Evolutionary conservation across 83 land plant genomes (phyloP).

Genomic region (Diphasiastrum complanatum): DNA sequence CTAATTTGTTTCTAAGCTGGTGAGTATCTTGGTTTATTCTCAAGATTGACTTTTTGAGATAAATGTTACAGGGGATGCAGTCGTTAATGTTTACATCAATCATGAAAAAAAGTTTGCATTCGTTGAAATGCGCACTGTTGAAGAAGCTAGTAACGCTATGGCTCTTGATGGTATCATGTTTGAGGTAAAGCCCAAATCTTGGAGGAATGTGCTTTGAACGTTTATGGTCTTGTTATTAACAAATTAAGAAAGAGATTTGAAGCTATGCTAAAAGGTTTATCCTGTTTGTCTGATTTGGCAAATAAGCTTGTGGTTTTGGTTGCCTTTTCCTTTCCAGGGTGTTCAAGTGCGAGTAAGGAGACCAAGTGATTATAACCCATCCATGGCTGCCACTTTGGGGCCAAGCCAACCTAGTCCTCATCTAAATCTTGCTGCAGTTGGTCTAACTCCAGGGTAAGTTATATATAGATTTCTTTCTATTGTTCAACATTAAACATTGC

Average conservation of each 20-base stretch:
- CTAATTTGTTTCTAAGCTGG: too few species aligned
- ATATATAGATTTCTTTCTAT: neutral
- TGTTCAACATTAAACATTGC: neutral
- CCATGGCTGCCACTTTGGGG: conserved; percentile 11
- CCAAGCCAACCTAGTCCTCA: conserved; percentile 18
- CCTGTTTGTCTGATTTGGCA: too few species aligned
- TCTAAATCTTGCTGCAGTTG: conserved; percentile 14
- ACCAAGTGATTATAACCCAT: conserved; percentile 14
- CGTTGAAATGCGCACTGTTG: conserved; percentile 17
- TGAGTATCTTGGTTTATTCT: too few species aligned
- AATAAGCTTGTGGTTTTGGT: neutral
- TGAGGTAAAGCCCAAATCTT: conserved; percentile 8
- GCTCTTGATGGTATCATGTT: conserved; percentile 16
- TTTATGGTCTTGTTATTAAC: neutral
- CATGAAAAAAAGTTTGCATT: conserved; percentile 15
- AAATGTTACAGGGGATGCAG: conserved; percentile 16
- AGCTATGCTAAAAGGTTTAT: too few species aligned
- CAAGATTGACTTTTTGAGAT: too few species aligned
- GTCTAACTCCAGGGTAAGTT: neutral
- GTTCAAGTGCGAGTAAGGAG: conserved; percentile 5
- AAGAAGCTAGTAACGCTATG: conserved; percentile 18
- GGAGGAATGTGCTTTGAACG: neutral
- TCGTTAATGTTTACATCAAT: conserved; percentile 16
- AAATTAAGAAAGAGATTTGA: too few species aligned
- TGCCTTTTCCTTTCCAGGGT: neutral